Conservation (phyloP, 768 basidiomycete species). For the Auricularia sp. region DNA sequence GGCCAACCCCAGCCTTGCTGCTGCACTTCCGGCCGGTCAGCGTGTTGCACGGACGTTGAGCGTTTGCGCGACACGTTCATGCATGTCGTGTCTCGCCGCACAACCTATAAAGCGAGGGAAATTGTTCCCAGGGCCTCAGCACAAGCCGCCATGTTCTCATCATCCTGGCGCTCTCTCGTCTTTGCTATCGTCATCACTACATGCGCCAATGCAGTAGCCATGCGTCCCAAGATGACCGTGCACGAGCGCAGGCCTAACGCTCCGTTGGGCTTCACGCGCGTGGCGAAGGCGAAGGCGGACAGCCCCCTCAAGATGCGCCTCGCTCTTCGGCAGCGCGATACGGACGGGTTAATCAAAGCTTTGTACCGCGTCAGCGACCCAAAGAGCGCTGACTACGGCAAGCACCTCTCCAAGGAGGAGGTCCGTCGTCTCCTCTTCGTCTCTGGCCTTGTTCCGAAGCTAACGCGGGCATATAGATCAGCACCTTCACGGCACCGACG, state of each 20-base stretch:
- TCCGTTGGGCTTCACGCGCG: neutral
- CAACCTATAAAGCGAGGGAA: no score
- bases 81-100: no score
- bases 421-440: neutral
- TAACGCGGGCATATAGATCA: constrained; percentile 7
- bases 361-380: neutral
- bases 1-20: no score
- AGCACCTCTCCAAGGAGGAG: neutral
- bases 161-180: no score
- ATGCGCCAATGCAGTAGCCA: no score
- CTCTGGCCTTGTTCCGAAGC: neutral
- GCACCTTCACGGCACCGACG: constrained; percentile 19
- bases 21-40: no score
- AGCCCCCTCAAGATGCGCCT: neutral
- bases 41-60: no score
- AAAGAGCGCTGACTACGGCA: neutral
- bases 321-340: neutral
- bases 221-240: neutral
- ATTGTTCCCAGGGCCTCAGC: no score
- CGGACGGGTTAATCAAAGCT: neutral
- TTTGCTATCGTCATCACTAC: no score
- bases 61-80: no score
- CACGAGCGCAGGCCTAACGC: neutral
- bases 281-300: neutral
- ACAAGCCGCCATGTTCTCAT: no score